Conservation (phyloP, 352 stramenopile species). For the Globisporangium okanoganense region DNA sequence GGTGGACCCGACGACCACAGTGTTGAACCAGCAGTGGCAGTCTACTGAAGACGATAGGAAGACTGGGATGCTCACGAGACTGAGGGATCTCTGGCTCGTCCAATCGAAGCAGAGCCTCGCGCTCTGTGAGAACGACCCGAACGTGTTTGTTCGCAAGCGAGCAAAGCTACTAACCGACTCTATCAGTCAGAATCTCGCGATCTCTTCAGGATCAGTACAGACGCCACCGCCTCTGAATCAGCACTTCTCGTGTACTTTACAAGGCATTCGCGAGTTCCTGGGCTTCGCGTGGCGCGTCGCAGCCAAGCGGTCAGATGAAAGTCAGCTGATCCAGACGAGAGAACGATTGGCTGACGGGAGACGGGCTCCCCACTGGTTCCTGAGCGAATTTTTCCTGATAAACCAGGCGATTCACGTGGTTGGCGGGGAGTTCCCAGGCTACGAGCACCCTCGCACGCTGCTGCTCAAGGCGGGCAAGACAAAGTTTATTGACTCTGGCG, state of each 20-base stretch:
- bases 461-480: not conserved
- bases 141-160: slow-evolving; percentile 39
- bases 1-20: slow-evolving; percentile 16
- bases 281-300: slow-evolving; percentile 38
- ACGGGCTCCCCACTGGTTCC: slow-evolving; percentile 19
- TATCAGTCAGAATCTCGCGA: slow-evolving; percentile 19
- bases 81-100: slow-evolving; percentile 33
- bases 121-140: slow-evolving; percentile 53
- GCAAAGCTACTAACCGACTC: slow-evolving; percentile 17
- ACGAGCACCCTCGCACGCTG: not conserved
- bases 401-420: slow-evolving; percentile 28
- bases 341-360: not conserved
- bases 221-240: not conserved
- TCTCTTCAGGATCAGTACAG: not conserved
- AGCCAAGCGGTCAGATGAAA: slow-evolving; percentile 22
- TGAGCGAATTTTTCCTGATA: slow-evolving; percentile 43
- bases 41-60: not conserved
- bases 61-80: not conserved
- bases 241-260: slow-evolving; percentile 19
- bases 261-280: slow-evolving; percentile 38
- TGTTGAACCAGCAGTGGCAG: slow-evolving; percentile 17
- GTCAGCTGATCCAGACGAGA: not conserved
- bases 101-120: slow-evolving; percentile 28
- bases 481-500: not conserved
- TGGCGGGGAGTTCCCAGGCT: not conserved